Evolutionary conservation across 2,329 filamentous ascomycete genomes (phyloP).

Genomic region (Drechslera avenae): DNA sequence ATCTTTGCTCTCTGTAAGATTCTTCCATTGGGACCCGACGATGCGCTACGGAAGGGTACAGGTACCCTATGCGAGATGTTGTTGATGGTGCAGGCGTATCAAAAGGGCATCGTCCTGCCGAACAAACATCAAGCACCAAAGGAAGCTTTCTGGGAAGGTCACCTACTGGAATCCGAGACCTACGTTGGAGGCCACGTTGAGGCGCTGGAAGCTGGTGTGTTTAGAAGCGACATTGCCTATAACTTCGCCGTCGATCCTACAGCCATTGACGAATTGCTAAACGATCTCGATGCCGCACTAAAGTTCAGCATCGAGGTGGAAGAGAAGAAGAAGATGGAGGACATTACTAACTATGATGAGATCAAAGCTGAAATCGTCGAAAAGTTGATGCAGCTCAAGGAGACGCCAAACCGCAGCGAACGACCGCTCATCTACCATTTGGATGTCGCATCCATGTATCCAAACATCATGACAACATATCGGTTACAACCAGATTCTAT

Average conservation of each 20-base stretch:
- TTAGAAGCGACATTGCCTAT: conserved; percentile 91
- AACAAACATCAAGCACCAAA: conserved; percentile 94
- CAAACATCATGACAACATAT: conserved; percentile 99
- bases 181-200: conserved; percentile 99
- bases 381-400: conserved; percentile 72
- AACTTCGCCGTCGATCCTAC: conserved; percentile 89
- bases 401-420: conserved; percentile 83
- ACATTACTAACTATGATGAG: conserved; percentile 58
- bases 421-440: conserved; percentile 94
- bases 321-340: conserved; percentile 59
- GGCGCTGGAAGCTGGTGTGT: conserved; percentile 97
- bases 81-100: conserved; percentile 96
- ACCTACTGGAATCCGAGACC: conserved; percentile 93
- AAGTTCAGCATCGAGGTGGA: conserved; percentile 72
- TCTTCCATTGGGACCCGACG: conserved; percentile 88
- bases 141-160: conserved; percentile 95
- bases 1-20: conserved; percentile 99
- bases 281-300: conserved; percentile 85
- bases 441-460: conserved; percentile 99
- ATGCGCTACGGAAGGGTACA: conserved; percentile 91
- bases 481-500: conserved; percentile 98
- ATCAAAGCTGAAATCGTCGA: conserved; percentile 81
- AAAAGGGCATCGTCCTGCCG: conserved; percentile 87
- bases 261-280: conserved; percentile 86
- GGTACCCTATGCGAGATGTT: conserved; percentile 99